These are phyloP conservation scores for Rhodotorula taiwanensis DNA, from an alignment of 768 basidiomycete genomes.

Conservation along the genomic window DNA sequence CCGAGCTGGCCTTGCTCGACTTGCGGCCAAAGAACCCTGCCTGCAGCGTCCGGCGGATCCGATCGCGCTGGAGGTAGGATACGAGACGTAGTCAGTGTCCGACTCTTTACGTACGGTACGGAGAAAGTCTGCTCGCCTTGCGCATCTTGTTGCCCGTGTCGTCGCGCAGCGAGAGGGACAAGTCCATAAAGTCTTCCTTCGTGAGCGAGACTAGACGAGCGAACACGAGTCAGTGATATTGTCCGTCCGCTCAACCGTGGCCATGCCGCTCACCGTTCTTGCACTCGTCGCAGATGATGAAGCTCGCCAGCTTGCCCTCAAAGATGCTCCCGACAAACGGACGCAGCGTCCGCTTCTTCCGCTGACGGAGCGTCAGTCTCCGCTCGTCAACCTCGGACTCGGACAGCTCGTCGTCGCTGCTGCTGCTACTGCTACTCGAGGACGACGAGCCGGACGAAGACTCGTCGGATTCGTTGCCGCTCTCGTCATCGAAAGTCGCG, in stretches of 20 bases:
- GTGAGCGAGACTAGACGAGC: conserved; percentile 75
- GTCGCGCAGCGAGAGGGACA: conserved; percentile 78
- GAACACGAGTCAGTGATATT: no score
- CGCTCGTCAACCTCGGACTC: not conserved
- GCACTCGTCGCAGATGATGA: conserved; percentile 90
- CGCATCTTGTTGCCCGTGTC: conserved; percentile 67
- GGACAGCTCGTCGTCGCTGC: conserved; percentile 23
- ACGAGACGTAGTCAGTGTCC: not conserved
- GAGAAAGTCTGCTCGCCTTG: conserved; percentile 47
- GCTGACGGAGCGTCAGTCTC: conserved; percentile 3
- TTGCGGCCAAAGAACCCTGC: conserved; percentile 31
- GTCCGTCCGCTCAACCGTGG: no score
- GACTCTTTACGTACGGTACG: not conserved
- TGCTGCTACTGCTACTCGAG: conserved; percentile 2
- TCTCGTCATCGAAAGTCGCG: not conserved
- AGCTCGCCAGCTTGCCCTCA: conserved; percentile 76
- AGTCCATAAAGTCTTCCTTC: conserved; percentile 89
- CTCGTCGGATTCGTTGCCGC: conserved; percentile 3
- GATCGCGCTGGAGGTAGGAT: conserved; percentile 30
- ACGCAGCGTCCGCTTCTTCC: conserved; percentile 11
- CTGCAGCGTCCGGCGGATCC: conserved; percentile 30
- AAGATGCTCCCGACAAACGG: conserved; percentile 87
- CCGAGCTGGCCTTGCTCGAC: not conserved
- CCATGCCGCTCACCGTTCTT: conserved; percentile 71
- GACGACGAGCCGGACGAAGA: not conserved